Evolutionary conservation across 768 basidiomycete genomes (phyloP).

Genomic region (Gymnopilus dilepis): DNA sequence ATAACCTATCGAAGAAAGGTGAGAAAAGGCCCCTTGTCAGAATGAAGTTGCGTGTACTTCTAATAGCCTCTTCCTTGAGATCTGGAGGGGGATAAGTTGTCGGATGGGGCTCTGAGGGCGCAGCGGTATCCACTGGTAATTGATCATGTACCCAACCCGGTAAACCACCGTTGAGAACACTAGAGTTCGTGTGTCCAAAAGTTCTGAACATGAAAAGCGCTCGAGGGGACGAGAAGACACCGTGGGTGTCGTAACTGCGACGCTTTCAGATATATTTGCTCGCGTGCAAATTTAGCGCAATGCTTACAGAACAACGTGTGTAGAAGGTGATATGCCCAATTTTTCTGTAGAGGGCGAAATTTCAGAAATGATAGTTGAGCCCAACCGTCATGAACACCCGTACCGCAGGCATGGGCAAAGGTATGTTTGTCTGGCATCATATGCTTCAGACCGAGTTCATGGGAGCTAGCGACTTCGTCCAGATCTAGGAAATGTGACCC

Average conservation of each 20-base stretch:
- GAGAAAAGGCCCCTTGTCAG: slow-evolving; percentile 8
- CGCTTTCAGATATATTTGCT: slow-evolving; percentile 3
- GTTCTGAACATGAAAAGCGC: slow-evolving; percentile 94
- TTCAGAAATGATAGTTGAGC: not conserved
- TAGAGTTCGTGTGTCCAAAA: slow-evolving; percentile 87
- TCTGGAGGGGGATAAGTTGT: slow-evolving; percentile 57
- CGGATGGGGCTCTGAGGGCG: slow-evolving; percentile 31
- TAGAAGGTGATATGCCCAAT: slow-evolving; percentile 72
- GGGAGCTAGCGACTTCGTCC: slow-evolving; percentile 75
- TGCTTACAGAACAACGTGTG: slow-evolving; percentile 83
- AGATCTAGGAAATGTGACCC: slow-evolving; percentile 78
- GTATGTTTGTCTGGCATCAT: slow-evolving; percentile 83
- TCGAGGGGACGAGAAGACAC: slow-evolving; percentile 91
- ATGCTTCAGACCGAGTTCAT: slow-evolving; percentile 85
- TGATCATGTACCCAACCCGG: slow-evolving; percentile 80
- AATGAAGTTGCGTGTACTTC: slow-evolving; percentile 46
- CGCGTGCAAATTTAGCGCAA: not conserved
- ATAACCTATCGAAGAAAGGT: slow-evolving; percentile 59
- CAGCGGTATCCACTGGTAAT: slow-evolving; percentile 50
- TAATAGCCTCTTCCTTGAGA: slow-evolving; percentile 54
- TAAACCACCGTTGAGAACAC: slow-evolving; percentile 92
- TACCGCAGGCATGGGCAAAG: slow-evolving; percentile 86
- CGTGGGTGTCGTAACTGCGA: slow-evolving; percentile 84
- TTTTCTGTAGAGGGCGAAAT: slow-evolving; percentile 42
- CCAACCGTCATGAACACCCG: not conserved